phyloP scores from a whole-genome alignment of 129 eudicot species.

The Daucus carota region DH1_v3.0 NC_030381.2:46819001-46819500 shows the following conservation, averaged over 20 bases:
- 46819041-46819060: conserved; percentile 3
- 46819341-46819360: conserved; percentile 51
- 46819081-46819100: conserved; percentile 39
- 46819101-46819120: background rate
- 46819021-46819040: background rate
- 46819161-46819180: background rate
- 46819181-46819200: too few relatives aligned
- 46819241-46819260: background rate
- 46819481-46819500: background rate
- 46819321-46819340: background rate
- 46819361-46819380: conserved; percentile 72
- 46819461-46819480: background rate
- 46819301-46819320: background rate
- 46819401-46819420: conserved; percentile 87
- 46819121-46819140: background rate
- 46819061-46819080: background rate
- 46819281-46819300: background rate
- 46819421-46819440: conserved; percentile 80
- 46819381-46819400: conserved; percentile 88
- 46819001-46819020: background rate
- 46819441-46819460: background rate
- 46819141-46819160: background rate
- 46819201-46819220: background rate
- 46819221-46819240: background rate
- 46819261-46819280: background rate